A percentile compares a stretch with the other conserved stretches of the same genome.
Conservation (phyloP, 345 rosid genomes). For the Triadica sebifera region DNA sequence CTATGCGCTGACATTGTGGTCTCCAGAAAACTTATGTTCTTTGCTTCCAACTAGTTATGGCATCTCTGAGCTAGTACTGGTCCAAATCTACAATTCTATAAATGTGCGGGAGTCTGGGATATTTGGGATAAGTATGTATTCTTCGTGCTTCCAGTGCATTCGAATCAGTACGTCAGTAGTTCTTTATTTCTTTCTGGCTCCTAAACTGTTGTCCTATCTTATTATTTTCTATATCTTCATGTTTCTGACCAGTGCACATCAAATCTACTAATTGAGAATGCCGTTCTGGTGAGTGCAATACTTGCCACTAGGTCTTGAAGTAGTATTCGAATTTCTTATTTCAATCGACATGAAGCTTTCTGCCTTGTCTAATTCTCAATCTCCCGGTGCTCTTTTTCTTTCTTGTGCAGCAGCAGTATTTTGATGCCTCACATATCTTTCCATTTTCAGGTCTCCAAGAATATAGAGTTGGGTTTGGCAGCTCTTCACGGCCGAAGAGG, state of each 20-base stretch:
- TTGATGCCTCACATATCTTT: neutral
- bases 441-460: conserved; percentile 58
- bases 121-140: too few species aligned
- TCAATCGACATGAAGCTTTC: neutral
- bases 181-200: too few species aligned
- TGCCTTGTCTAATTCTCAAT: neutral
- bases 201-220: neutral
- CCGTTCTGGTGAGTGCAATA: neutral
- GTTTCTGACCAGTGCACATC: neutral
- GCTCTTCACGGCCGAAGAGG: conserved; percentile 81
- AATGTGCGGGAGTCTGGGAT: too few species aligned
- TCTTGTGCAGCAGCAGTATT: neutral
- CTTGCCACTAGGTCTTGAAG: neutral
- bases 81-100: too few species aligned
- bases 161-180: too few species aligned
- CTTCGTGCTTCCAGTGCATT: too few species aligned
- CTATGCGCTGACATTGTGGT: neutral
- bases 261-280: neutral
- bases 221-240: neutral
- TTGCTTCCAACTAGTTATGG: too few species aligned
- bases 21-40: too few species aligned
- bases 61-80: too few species aligned
- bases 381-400: neutral
- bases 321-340: neutral
- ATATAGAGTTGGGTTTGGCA: conserved; percentile 80